Evolutionary conservation across 2,329 filamentous ascomycete genomes (phyloP).

Genomic region (Sphaerulina musiva): DNA sequence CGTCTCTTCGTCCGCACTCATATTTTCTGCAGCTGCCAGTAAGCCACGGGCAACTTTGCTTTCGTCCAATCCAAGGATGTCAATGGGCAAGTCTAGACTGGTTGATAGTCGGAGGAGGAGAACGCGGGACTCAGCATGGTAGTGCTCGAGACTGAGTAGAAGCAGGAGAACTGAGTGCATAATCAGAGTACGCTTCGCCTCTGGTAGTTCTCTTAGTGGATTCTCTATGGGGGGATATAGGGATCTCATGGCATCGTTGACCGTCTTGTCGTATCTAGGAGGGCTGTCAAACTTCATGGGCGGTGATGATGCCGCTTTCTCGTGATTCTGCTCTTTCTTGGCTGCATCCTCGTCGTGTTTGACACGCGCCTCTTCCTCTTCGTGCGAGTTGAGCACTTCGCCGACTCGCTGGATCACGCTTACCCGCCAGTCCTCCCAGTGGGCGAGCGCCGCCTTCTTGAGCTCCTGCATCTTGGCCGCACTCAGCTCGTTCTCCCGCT

Average conservation of each 20-base stretch:
- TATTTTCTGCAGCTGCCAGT: slow-evolving; percentile 66
- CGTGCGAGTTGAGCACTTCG: slow-evolving; percentile 51
- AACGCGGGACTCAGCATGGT: slow-evolving; percentile 34
- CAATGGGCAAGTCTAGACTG: slow-evolving; percentile 31
- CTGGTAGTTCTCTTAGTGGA: slow-evolving; percentile 31
- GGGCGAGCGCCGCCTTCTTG: slow-evolving; percentile 61
- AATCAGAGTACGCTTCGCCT: slow-evolving; percentile 34
- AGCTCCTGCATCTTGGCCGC: slow-evolving; percentile 54
- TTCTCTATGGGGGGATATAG: slow-evolving; percentile 37
- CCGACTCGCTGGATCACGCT: slow-evolving; percentile 63
- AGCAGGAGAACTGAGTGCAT: slow-evolving; percentile 35
- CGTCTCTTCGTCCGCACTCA: slow-evolving; percentile 71
- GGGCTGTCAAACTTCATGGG: slow-evolving; percentile 22
- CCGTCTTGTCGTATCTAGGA: slow-evolving; percentile 28
- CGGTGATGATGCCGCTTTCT: slow-evolving; percentile 9
- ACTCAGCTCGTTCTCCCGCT: slow-evolving; percentile 46
- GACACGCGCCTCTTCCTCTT: slow-evolving; percentile 30
- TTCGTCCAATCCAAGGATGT: slow-evolving; percentile 42
- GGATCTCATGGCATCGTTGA: slow-evolving; percentile 27
- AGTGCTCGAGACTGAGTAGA: slow-evolving; percentile 37
- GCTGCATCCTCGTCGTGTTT: slow-evolving; percentile 12
- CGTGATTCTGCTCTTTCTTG: background rate
- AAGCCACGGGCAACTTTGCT: slow-evolving; percentile 67
- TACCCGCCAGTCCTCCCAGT: slow-evolving; percentile 76
- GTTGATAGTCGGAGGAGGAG: slow-evolving; percentile 33